Evolutionary conservation across 2,329 filamentous ascomycete species (phyloP).

Genomic region (Neofusicoccum umdonicola): DNA sequence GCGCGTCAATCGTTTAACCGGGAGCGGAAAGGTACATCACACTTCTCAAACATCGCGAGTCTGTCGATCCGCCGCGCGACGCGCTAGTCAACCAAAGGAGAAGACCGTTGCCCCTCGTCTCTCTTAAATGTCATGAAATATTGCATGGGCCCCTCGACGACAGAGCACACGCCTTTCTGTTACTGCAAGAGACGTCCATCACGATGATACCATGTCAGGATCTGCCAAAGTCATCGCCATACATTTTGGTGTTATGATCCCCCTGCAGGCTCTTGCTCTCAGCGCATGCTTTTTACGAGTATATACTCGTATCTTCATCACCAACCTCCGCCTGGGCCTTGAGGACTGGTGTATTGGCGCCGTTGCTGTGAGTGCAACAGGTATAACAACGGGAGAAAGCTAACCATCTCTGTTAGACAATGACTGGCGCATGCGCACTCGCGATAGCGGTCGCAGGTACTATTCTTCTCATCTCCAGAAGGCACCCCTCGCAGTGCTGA

Average conservation of each 20-base stretch:
- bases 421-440: background rate
- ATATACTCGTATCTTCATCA: background rate
- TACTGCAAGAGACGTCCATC: background rate
- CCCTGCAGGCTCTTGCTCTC: background rate
- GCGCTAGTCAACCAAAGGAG: background rate
- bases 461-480: background rate
- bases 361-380: background rate
- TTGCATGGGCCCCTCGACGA: background rate
- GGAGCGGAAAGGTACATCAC: background rate
- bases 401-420: background rate
- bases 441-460: background rate
- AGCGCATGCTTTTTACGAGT: background rate
- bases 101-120: background rate
- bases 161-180: background rate
- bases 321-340: background rate
- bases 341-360: background rate
- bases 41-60: background rate
- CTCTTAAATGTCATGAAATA: background rate
- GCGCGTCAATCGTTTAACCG: background rate
- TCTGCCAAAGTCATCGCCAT: background rate
- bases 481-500: background rate
- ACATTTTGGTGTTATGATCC: conserved; percentile 3
- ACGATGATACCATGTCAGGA: background rate
- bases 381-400: background rate
- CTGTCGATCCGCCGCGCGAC: background rate